Conservation (phyloP, 768 basidiomycete genomes). For the Suillus subalutaceus region DNA sequence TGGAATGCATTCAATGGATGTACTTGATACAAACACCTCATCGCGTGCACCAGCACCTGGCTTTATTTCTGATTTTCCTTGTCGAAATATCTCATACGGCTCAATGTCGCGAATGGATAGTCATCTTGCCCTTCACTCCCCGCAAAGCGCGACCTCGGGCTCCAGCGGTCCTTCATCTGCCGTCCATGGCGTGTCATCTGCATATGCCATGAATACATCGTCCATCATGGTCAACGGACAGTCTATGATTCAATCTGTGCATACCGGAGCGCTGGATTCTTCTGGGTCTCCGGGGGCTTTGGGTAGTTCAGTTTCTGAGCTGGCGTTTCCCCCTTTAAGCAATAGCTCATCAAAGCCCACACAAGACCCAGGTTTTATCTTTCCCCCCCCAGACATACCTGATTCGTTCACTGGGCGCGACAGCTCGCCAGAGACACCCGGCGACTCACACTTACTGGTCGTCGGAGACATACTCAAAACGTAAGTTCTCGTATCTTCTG, state of each 20-base stretch:
- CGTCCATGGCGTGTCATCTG: slow-evolving; percentile 41
- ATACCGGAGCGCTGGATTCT: slow-evolving; percentile 15
- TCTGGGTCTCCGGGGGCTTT: slow-evolving; percentile 23
- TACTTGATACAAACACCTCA: slow-evolving; percentile 14
- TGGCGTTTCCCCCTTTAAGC: slow-evolving; percentile 27
- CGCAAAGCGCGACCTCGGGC: slow-evolving; percentile 26
- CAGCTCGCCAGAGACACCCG: slow-evolving; percentile 34
- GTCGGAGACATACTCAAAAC: slow-evolving; percentile 54
- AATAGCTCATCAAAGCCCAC: slow-evolving; percentile 11
- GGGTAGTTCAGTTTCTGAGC: slow-evolving; percentile 24
- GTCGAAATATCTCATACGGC: slow-evolving; percentile 35
- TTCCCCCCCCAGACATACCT: slow-evolving; percentile 27
- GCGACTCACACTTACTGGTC: slow-evolving; percentile 51
- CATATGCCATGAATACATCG: slow-evolving; percentile 23
- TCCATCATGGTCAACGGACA: slow-evolving; percentile 10
- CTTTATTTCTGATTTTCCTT: slow-evolving; percentile 47
- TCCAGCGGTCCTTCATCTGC: slow-evolving; percentile 39
- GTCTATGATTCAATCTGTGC: slow-evolving; percentile 13
- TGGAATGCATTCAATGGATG: slow-evolving; percentile 43
- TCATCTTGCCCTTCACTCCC: slow-evolving; percentile 28
- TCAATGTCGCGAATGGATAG: slow-evolving; percentile 41
- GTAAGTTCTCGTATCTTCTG: slow-evolving; percentile 39
- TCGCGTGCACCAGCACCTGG: slow-evolving; percentile 33
- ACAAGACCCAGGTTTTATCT: slow-evolving; percentile 27
- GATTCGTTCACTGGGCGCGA: slow-evolving; percentile 23